Evolutionary conservation across 306 rosid species (phyloP).

Genomic region (Vachellia collinsii): DNA sequence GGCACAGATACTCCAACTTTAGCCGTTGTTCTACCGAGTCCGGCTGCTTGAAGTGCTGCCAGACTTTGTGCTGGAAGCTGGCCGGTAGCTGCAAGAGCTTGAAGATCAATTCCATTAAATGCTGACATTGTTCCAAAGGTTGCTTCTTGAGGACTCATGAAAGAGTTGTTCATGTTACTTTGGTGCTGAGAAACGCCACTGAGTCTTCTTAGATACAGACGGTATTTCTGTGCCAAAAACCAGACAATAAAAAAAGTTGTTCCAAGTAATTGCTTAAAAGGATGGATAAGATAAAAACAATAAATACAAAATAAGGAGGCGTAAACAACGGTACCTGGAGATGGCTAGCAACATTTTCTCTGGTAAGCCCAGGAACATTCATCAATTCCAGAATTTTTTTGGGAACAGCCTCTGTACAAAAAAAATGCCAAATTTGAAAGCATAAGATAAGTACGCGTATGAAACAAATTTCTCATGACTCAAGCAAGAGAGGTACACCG

Average conservation of each 20-base stretch:
- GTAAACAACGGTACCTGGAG: constrained; percentile 70
- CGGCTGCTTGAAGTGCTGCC: constrained; percentile 82
- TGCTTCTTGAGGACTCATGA: constrained; percentile 70
- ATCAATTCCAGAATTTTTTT: constrained; percentile 94
- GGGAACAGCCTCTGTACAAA: constrained; percentile 88
- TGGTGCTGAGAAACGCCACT: constrained; percentile 88
- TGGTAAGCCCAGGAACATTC: constrained; percentile 98
- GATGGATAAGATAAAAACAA: constrained; percentile 28
- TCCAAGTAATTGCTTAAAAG: constrained; percentile 25
- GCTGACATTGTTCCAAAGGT: constrained; percentile 67
- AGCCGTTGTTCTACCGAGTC: constrained; percentile 63
- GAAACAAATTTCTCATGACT: constrained; percentile 3
- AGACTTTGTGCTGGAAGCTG: constrained; percentile 85
- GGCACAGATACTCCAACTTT: constrained; percentile 63
- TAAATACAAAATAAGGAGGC: background rate
- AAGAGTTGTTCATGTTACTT: constrained; percentile 61
- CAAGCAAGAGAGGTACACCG: background rate
- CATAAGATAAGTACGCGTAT: constrained; percentile 2
- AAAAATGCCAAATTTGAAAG: constrained; percentile 35
- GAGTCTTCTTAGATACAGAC: constrained; percentile 86
- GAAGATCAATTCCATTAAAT: constrained; percentile 79
- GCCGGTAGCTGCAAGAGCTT: constrained; percentile 65
- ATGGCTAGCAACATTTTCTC: constrained; percentile 99
- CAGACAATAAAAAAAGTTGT: constrained; percentile 16
- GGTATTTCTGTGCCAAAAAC: constrained; percentile 77